Base-by-base conservation (phyloP, 1,284 basidiomycete species). In the Ganoderma meredithae region DNA sequence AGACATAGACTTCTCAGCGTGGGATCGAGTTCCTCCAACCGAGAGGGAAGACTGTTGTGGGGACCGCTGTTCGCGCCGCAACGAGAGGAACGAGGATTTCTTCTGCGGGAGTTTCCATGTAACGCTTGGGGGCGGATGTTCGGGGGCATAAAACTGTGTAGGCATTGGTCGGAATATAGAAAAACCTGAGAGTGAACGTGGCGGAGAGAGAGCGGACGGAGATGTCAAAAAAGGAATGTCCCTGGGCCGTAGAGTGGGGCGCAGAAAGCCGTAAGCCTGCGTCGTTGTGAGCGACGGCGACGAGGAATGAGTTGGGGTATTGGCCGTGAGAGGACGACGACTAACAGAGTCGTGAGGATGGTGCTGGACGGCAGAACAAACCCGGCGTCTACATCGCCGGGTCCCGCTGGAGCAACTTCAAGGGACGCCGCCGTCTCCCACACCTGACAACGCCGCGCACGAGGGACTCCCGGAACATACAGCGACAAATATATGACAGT, bases 11-110 rank as follows among this genome's bases (percentile, higher is more conserved):
- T 70, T 74, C 72, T 66, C 70, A 62, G 71, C 64, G 70, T 69
- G 72, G 59, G 71, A 74, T 64, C 70, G 70, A n/a, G 62, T 66
- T 47, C 63, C 61, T 36, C 61, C 66, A 47, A 68, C 69, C 52
- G 71, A 71, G 66, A 69, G 49, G 69, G 75, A 72, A 53, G 75
- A 72, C 65, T 75, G 62, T 10, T 81, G 79, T 67, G 79, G 67
- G 31, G 71, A 83, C 74, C 84, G 85, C 75, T 85, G 85, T 74
- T 88, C 86, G 68, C 83, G 83, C 69, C 83, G 80, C 49, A 88
- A 78, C 22, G 88, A 89, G 41, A 87, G 76, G 75, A 86, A 86
- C 6, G 89, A 88, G 15, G 84, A 79, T 73, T 82, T 86, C 77
- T 85, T 86, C 68, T 84, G 80, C 9, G 85, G 83, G 22, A 49